Conservation (phyloP, 2,329 filamentous ascomycete genomes). For the Atkinsonella texensis region DNA sequence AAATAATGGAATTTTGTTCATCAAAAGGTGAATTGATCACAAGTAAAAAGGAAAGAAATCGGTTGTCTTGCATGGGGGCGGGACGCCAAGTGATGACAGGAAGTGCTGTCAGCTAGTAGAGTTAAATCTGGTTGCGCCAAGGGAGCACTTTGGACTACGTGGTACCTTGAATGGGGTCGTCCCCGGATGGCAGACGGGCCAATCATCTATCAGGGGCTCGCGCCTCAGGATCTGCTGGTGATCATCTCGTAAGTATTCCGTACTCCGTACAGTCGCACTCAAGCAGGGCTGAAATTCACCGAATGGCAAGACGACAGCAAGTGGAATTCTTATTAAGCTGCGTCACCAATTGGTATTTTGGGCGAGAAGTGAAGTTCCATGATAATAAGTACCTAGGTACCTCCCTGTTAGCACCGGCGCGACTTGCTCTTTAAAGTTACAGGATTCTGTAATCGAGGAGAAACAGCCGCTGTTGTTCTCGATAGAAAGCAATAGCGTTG, state of each 20-base stretch:
- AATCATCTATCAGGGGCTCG: neutral
- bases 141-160: slow-evolving; percentile 1
- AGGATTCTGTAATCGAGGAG: too few species aligned
- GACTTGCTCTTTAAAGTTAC: too few species aligned
- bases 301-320: neutral
- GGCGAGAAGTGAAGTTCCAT: too few species aligned
- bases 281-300: neutral
- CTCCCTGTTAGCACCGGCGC: too few species aligned
- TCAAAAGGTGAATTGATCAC: neutral
- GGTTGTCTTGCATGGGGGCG: neutral
- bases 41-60: neutral
- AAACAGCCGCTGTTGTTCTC: too few species aligned
- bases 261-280: too few species aligned
- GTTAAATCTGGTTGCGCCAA: neutral
- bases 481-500: too few species aligned
- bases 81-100: neutral
- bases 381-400: too few species aligned
- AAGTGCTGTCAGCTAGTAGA: neutral
- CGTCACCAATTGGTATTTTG: too few species aligned
- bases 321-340: too few species aligned
- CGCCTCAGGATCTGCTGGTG: too few species aligned
- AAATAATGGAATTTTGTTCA: neutral
- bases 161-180: slow-evolving; percentile 6
- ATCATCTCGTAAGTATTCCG: too few species aligned
- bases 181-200: neutral